These are phyloP conservation scores for maize (Zea mays) DNA, from an alignment of 176 grass and related monocot genomes.

Conservation along the genomic window Zm-B73-REFERENCE-NAM-5.0 NC_050105.1:84486001-84486500, in stretches of 20 bases:
- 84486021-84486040: slow-evolving; percentile 16
- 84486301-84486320: slow-evolving; percentile 64
- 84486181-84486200: slow-evolving; percentile 40
- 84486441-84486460: slow-evolving; percentile 47
- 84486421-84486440: slow-evolving; percentile 56
- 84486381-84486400: slow-evolving; percentile 43
- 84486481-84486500: slow-evolving; percentile 51
- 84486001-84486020: slow-evolving; percentile 43
- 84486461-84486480: slow-evolving; percentile 59
- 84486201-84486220: slow-evolving; percentile 22
- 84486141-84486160: slow-evolving; percentile 53
- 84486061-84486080: slow-evolving; percentile 38
- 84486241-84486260: slow-evolving; percentile 57
- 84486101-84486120: slow-evolving; percentile 40
- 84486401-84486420: slow-evolving; percentile 55
- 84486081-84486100: slow-evolving; percentile 39
- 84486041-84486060: not conserved
- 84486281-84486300: slow-evolving; percentile 42
- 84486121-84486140: slow-evolving; percentile 59
- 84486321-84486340: slow-evolving; percentile 53
- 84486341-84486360: slow-evolving; percentile 60
- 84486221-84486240: slow-evolving; percentile 58
- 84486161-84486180: slow-evolving; percentile 54
- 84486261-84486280: slow-evolving; percentile 58
- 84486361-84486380: slow-evolving; percentile 42